phyloP scores from a whole-genome alignment of 2,329 filamentous ascomycete genomes.

The Botryosphaeria dothidea region DNA sequence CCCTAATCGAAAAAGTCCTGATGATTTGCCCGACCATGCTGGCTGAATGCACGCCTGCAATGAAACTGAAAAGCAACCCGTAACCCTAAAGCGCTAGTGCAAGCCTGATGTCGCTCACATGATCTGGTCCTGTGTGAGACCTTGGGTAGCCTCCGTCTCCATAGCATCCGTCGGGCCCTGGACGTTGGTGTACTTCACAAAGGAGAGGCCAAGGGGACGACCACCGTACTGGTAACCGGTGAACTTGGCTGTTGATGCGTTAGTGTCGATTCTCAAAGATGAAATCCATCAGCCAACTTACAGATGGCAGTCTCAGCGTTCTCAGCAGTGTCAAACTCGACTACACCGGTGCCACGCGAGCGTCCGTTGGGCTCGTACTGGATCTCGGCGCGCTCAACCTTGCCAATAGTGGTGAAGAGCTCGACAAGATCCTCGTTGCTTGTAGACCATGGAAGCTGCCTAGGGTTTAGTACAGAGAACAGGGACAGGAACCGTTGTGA shows the following conservation, averaged over 20 bases:
- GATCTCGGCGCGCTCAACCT: constrained; percentile 98
- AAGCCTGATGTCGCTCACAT: constrained; percentile 62
- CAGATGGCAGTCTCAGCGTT: constrained; percentile 89
- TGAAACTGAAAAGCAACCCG: constrained; percentile 14
- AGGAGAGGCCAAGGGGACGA: constrained; percentile 87
- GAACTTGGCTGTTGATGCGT: constrained; percentile 70
- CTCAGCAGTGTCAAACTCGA: constrained; percentile 80
- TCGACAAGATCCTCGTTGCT: constrained; percentile 97
- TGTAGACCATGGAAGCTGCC: constrained; percentile 93
- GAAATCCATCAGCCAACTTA: constrained; percentile 37
- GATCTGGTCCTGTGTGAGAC: constrained; percentile 95
- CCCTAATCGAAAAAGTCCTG: constrained; percentile 12
- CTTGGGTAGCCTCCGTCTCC: constrained; percentile 71
- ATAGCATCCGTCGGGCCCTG: constrained; percentile 65
- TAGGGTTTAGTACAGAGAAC: constrained; percentile 29
- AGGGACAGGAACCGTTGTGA: constrained; percentile 22
- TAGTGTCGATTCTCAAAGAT: constrained; percentile 22
- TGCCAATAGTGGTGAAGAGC: constrained; percentile 95
- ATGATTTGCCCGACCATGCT: constrained; percentile 14
- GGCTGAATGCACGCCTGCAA: constrained; percentile 14
- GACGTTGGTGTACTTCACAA: constrained; percentile 85
- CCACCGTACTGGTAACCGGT: constrained; percentile 97
- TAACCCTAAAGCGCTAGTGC: constrained; percentile 3
- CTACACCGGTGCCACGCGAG: constrained; percentile 93
- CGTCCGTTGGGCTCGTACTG: constrained; percentile 97